Evolutionary conservation across 352 stramenopile genomes (phyloP).

Genomic region (Pelagophyceae sp.): DNA sequence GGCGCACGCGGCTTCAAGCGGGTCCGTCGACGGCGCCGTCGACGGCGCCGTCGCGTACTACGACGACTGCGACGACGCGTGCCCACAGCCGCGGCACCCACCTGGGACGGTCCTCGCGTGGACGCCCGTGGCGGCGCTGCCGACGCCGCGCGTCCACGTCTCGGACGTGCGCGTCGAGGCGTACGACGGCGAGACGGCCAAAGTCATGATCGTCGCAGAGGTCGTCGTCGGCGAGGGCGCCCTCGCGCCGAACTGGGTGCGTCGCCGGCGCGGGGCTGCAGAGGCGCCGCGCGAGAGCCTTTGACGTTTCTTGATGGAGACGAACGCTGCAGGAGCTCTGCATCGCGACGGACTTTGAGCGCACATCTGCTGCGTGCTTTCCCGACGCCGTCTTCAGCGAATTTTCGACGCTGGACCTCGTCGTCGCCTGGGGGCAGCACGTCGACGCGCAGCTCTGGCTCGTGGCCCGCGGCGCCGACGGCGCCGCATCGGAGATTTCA

Average conservation of each 20-base stretch:
- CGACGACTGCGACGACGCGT: too few species aligned
- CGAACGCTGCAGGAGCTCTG: background rate
- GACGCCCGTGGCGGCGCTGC: background rate
- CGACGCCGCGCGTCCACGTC: slow-evolving; percentile 20
- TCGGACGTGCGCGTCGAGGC: slow-evolving; percentile 13
- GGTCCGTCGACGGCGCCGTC: background rate
- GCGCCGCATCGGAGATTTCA: background rate
- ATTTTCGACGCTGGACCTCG: slow-evolving; percentile 24
- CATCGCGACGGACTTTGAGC: background rate
- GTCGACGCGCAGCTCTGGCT: slow-evolving; percentile 12
- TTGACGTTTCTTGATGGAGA: background rate
- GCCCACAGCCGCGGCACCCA: too few species aligned
- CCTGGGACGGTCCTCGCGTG: background rate
- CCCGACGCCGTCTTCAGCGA: slow-evolving; percentile 20
- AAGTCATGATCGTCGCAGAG: slow-evolving; percentile 17
- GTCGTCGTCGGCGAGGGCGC: slow-evolving; percentile 7
- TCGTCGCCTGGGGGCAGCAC: slow-evolving; percentile 1
- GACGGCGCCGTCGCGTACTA: slow-evolving; percentile 5
- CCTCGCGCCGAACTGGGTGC: background rate
- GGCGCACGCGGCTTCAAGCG: too few species aligned
- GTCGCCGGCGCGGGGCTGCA: background rate
- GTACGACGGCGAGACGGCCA: background rate
- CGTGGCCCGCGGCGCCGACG: background rate
- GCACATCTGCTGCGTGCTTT: background rate
- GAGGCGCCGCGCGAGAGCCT: background rate